Conservation (phyloP, 2,329 filamentous ascomycete genomes). For the Aspergillus spinulosporus region DNA sequence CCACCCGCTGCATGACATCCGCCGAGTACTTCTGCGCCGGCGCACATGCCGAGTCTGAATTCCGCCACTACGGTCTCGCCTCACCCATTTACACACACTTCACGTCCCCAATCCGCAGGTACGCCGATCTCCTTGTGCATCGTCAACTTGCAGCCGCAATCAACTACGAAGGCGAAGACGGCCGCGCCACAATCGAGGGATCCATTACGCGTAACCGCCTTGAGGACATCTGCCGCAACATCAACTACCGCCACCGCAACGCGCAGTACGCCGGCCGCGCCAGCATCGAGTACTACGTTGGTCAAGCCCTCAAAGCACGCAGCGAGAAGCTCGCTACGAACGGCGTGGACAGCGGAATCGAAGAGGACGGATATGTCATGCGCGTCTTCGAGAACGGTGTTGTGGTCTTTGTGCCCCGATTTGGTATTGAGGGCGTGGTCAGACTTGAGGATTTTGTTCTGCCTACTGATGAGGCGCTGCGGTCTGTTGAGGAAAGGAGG, state of each 20-base stretch:
- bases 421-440: conserved; percentile 92
- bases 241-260: conserved; percentile 96
- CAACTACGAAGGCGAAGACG: conserved; percentile 66
- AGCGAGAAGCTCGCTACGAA: conserved; percentile 48
- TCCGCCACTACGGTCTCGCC: conserved; percentile 94
- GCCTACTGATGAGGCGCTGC: conserved; percentile 53
- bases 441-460: conserved; percentile 78
- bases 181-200: conserved; percentile 69
- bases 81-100: conserved; percentile 99
- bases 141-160: conserved; percentile 94
- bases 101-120: conserved; percentile 93
- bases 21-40: conserved; percentile 98
- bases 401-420: conserved; percentile 94
- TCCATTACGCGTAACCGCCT: conserved; percentile 80
- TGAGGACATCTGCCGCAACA: conserved; percentile 94
- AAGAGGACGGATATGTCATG: conserved; percentile 95
- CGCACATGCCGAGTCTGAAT: conserved; percentile 88
- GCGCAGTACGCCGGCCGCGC: conserved; percentile 93
- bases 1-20: conserved; percentile 98
- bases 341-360: conserved; percentile 48
- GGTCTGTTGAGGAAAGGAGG: conserved; percentile 34
- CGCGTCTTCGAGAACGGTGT: conserved; percentile 96
- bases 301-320: conserved; percentile 83
- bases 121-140: conserved; percentile 94
- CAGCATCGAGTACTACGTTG: conserved; percentile 96